Conservation (phyloP, 2,329 filamentous ascomycete genomes). For the Cercospora sp. region DNA sequence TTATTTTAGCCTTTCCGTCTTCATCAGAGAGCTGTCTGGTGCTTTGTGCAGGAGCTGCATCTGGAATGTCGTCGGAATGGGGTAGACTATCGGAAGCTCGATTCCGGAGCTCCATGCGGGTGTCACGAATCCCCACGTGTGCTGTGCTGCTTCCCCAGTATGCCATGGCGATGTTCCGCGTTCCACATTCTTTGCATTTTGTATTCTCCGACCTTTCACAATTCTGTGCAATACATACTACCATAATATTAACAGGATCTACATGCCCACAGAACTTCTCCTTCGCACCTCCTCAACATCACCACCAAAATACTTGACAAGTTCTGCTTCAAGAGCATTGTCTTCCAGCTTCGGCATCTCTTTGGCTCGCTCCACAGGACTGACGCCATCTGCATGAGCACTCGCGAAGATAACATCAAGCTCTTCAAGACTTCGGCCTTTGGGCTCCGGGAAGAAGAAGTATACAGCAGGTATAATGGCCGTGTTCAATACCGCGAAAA, state of each 20-base stretch:
- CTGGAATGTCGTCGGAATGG: neutral
- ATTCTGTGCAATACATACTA: neutral
- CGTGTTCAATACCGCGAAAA: constrained; percentile 44
- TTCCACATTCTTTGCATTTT: neutral
- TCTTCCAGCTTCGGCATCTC: constrained; percentile 8
- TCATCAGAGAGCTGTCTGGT: neutral
- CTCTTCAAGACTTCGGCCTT: constrained; percentile 27
- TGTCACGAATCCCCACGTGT: neutral
- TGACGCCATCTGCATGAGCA: constrained; percentile 2
- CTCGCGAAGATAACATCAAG: constrained; percentile 27
- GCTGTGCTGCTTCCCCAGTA: neutral
- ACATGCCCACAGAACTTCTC: constrained; percentile 5
- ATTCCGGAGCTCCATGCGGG: neutral
- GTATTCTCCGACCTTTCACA: neutral
- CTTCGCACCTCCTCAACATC: constrained; percentile 10
- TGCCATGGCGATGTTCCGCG: neutral
- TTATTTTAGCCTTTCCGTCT: neutral
- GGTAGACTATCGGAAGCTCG: neutral
- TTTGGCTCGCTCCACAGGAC: constrained; percentile 11
- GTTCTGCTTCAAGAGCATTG: neutral
- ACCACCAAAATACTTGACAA: constrained; percentile 13
- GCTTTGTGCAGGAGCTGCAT: neutral
- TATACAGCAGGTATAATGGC: constrained; percentile 18
- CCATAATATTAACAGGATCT: neutral
- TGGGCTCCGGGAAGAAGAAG: constrained; percentile 48